Evolutionary conservation across 768 basidiomycete genomes (phyloP).

Genomic region (Holtermannia corniformis): DNA sequence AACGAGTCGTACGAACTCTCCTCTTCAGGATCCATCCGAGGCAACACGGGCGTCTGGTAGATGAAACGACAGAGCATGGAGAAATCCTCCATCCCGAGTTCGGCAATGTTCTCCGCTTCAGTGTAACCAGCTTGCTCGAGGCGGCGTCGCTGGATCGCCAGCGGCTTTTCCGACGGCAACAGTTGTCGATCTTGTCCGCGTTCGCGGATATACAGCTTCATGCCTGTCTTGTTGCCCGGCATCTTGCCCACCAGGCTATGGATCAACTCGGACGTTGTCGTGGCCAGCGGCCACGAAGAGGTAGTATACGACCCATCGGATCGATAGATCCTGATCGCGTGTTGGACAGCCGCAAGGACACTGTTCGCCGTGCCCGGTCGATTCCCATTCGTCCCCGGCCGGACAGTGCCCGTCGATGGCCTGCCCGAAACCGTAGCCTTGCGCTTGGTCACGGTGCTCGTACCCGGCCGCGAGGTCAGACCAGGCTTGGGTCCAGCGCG

Average conservation of each 20-base stretch:
- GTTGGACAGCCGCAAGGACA: constrained; percentile 30
- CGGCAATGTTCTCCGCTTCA: constrained; percentile 63
- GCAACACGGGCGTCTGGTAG: constrained; percentile 54
- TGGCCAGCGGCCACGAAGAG: constrained; percentile 53
- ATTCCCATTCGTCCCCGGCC: constrained; percentile 17
- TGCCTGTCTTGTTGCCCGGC: constrained; percentile 25
- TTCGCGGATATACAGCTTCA: constrained; percentile 50
- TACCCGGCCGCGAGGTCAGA: constrained; percentile 11
- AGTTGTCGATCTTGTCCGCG: constrained; percentile 62
- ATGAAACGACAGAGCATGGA: constrained; percentile 81
- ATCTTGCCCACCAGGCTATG: constrained; percentile 49
- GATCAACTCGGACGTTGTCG: constrained; percentile 61
- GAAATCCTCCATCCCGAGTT: constrained; percentile 66
- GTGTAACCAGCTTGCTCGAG: constrained; percentile 81
- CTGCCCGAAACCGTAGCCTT: constrained; percentile 8
- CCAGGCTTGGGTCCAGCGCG: no score
- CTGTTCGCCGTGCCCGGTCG: constrained; percentile 36
- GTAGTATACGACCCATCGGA: constrained; percentile 64
- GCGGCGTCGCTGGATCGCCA: constrained; percentile 69
- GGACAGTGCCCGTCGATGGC: constrained; percentile 17
- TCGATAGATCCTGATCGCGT: constrained; percentile 67
- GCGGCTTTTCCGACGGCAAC: constrained; percentile 68
- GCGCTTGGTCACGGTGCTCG: constrained; percentile 3
- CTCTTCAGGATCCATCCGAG: constrained; percentile 47
- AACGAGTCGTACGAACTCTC: constrained; percentile 61